A percentile compares a stretch with the other conserved stretches of the same genome.
These are phyloP conservation scores for Penicillium sp. DNA, from an alignment of 2,329 filamentous ascomycete genomes.

Conservation along the genomic window DNA sequence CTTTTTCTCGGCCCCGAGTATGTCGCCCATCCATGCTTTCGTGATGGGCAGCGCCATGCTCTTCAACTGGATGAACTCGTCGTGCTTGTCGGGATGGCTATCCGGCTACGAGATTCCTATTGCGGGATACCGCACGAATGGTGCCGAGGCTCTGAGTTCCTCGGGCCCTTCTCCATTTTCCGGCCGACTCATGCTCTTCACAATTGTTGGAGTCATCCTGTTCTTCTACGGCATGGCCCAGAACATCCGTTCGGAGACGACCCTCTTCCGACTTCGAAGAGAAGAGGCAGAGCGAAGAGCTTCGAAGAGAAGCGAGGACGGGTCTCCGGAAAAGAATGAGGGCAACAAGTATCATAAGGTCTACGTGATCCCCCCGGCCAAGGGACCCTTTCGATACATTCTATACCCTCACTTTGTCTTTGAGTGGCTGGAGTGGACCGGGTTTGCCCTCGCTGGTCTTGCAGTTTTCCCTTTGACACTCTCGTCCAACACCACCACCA, in stretches of 20 bases:
- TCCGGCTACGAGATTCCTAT: constrained; percentile 63
- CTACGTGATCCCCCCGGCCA: constrained; percentile 75
- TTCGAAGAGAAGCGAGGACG: constrained; percentile 48
- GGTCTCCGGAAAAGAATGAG: constrained; percentile 9
- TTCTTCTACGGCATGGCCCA: constrained; percentile 70
- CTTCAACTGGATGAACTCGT: constrained; percentile 79
- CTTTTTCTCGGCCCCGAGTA: constrained; percentile 73
- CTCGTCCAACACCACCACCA: constrained; percentile 1
- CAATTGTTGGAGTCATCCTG: constrained; percentile 59
- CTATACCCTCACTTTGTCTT: constrained; percentile 92
- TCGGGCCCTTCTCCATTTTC: constrained; percentile 3
- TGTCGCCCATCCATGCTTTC: constrained; percentile 76
- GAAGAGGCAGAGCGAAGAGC: constrained; percentile 49
- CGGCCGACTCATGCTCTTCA: constrained; percentile 33
- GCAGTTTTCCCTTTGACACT: constrained; percentile 26
- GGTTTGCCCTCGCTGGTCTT: constrained; percentile 63
- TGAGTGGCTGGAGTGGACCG: constrained; percentile 94
- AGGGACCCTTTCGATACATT: constrained; percentile 74
- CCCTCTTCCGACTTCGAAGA: constrained; percentile 78
- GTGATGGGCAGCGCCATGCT: constrained; percentile 58
- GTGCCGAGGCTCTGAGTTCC: constrained; percentile 3
- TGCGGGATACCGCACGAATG: constrained; percentile 13
- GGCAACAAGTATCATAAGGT: constrained; percentile 64
- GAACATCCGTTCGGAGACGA: constrained; percentile 87
- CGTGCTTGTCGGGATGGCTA: constrained; percentile 72